These are phyloP conservation scores for Curvularia sp. DNA, from an alignment of 2,329 filamentous ascomycete genomes.

Conservation along the genomic window DNA sequence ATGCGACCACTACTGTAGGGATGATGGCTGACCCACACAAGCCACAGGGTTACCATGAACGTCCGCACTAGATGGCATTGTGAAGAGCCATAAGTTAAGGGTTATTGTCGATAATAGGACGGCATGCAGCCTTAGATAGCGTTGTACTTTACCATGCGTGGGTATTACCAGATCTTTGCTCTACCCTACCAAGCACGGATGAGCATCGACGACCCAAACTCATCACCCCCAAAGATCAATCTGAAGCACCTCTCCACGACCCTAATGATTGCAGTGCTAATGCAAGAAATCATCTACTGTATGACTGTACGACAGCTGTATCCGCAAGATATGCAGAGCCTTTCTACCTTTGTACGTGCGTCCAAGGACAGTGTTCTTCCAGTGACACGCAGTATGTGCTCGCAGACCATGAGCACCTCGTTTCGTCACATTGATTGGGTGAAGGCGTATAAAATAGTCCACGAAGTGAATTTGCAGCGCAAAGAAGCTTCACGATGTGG, in stretches of 20 bases:
- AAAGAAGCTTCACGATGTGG: background rate
- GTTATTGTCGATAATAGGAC: no score
- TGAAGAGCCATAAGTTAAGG: no score
- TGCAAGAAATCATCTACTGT: background rate
- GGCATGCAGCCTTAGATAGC: no score
- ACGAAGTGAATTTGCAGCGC: background rate
- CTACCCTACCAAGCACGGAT: no score
- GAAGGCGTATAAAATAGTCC: background rate
- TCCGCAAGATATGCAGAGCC: background rate
- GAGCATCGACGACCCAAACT: no score
- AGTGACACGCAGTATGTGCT: background rate
- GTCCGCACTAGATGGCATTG: no score
- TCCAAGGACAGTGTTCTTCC: no score
- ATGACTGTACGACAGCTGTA: background rate
- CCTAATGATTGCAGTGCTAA: background rate
- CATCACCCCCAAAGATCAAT: background rate
- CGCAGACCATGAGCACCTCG: background rate
- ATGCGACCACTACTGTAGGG: no score
- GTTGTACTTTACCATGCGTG: no score
- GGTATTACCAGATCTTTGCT: no score
- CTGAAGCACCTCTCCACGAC: background rate
- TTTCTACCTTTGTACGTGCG: background rate
- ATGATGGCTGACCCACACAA: no score
- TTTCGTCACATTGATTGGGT: background rate
- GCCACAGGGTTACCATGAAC: no score